Evolutionary conservation across 345 rosid genomes (phyloP).

Genomic region (Aquilaria sinensis): DNA sequence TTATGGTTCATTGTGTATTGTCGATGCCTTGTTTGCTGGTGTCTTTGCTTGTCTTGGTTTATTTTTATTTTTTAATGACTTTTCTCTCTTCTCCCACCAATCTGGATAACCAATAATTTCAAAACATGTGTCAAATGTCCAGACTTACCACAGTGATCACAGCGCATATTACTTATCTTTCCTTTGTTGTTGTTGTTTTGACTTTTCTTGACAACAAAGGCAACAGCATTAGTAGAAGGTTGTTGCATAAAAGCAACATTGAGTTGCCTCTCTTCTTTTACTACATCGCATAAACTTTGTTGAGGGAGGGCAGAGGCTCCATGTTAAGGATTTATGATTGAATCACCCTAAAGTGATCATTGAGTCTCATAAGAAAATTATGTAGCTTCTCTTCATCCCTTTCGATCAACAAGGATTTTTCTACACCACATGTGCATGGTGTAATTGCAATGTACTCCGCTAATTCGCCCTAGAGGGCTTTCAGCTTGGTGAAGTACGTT

Average conservation of each 20-base stretch:
- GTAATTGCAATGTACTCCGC: not conserved
- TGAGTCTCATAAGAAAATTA: constrained; percentile 9
- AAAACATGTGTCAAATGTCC: not conserved
- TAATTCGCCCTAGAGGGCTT: constrained; percentile 10
- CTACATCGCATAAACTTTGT: not conserved
- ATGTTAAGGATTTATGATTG: constrained; percentile 1
- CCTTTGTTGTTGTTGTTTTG: not conserved
- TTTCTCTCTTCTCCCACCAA: not conserved
- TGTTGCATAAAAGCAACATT: no score
- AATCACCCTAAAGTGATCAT: not conserved
- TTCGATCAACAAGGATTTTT: not conserved
- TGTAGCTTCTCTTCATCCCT: not conserved
- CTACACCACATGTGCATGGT: not conserved
- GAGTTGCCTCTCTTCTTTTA: not conserved
- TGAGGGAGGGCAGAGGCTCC: not conserved
- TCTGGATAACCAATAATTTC: not conserved
- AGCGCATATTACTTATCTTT: not conserved
- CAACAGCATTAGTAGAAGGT: not conserved
- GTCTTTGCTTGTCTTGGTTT: not conserved
- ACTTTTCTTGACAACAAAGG: not conserved
- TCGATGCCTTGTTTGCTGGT: not conserved
- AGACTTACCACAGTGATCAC: not conserved
- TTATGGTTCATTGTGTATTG: not conserved
- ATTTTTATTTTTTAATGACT: not conserved
- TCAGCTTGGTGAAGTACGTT: constrained; percentile 4